Base-by-base conservation (phyloP, 2,329 filamentous ascomycete species). In the Colletotrichum kahawae region DNA sequence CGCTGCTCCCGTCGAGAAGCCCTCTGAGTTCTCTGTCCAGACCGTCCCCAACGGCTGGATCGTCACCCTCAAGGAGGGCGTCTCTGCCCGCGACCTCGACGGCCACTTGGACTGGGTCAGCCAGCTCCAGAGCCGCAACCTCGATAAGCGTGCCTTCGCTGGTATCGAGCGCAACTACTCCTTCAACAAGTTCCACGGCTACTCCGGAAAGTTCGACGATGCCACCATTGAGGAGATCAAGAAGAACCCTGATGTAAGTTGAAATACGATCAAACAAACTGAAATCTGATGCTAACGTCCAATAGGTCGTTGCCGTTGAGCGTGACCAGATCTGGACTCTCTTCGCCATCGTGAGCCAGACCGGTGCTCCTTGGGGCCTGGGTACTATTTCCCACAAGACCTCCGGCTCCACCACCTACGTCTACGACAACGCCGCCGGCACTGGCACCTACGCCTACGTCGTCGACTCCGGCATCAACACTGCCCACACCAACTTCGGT, bases 391-490 rank as follows among this genome's bases (percentile, higher is more conserved):
- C 88, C 8, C 83, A 85, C 79, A 79, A 81, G n/a, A 82, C 79
- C 24, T 78, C 81, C 27, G 82, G 82, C 31, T 81, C 77, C 9
- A 82, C 69, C 8, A 79, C 81, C 60, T 89, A 88, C 77, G 77
- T 80, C 29, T 88, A 88, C 78, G 84, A 88, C 74, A 68, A 77
- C 8, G 82, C 77, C 29, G 85, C 85, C 24, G 87, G 87, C 24
- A 66, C 79, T 12, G 84, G 81, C 36, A 85, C 82, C 66, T 90
- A 84, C 72, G 83, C 86, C 64, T 92, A 91, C 79, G 81, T 92
- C 62, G 82, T 92, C 71, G 90, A 92, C 80, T 90, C 88, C 1
- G 90, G 90, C 54, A 87, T 92, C 75, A 84, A 85, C 70, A 85
- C 81, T 18, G 74, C 79, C 7, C 90, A 92, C 78, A 56, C 80